Base-by-base conservation (phyloP, 2,329 filamentous ascomycete species). In the Didymella exigua region DNA sequence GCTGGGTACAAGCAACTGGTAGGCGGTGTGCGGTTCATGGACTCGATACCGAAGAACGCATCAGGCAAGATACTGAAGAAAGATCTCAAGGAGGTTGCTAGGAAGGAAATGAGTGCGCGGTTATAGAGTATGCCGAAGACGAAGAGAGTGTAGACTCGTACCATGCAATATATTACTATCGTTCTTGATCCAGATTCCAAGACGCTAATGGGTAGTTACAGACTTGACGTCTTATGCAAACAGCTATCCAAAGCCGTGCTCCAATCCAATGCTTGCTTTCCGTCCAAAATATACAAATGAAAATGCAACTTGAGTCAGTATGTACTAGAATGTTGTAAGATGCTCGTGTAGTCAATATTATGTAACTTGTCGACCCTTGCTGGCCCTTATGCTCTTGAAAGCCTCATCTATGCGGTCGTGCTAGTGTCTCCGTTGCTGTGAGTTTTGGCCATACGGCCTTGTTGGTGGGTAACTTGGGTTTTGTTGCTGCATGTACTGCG, bases 1-100 rank as follows among this genome's bases (percentile, higher is more conserved):
- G 73, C 75, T 11, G 67, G 65, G 19, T 77, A 77, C 61, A 79
- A 78, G 65, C 67, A 67, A 43, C 44, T 73, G 34, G 60, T 59
- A 2, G 70, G 71, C 8, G 70, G 70, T 0, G 61, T 74, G 2
- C 58, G 50, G 29, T 73, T 71, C 46, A 53, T 75, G 9, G 62
- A 70, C 21, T 56, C 47, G 10, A 68, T 74, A 45, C 71, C 69
- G 27, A 73, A 71, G 56, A 71, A 65, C 44, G 61, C 70, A 10
- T 67, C 61, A 23, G 70, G 72, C 14, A 75, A 75, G 65, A 70
- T 73, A 30, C 55, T 73, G 61, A 71, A 66, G 58, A 63, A 63
- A 18, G 59, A 64, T 24, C 46, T 73, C 49, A 71, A 63, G 47
- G 68, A 66, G 30, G 52, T 47, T 33, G 67, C 68, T 3, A 66